Evolutionary conservation across 805 yeast species (phyloP).

Genomic region (Wickerhamomyces tratensis): DNA sequence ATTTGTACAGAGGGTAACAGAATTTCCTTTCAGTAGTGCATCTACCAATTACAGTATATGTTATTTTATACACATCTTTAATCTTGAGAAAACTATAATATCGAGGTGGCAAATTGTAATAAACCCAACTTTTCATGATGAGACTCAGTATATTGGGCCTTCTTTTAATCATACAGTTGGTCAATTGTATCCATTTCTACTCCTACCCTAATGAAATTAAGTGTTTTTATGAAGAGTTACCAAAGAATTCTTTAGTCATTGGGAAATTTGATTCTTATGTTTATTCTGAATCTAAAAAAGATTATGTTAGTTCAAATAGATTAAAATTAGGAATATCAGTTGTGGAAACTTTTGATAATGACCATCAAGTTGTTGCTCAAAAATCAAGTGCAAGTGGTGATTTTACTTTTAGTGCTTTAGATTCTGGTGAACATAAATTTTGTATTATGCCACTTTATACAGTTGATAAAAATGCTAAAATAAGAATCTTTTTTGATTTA

Average conservation of each 20-base stretch:
- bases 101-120: too few relatives aligned
- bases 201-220: conserved; percentile 63
- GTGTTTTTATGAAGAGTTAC: conserved; percentile 80
- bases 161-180: not conserved
- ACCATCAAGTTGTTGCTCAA: conserved; percentile 70
- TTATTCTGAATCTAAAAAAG: conserved; percentile 25
- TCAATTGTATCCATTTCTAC: conserved; percentile 54
- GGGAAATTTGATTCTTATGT: conserved; percentile 70
- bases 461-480: conserved; percentile 28
- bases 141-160: too few relatives aligned
- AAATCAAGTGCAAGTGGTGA: conserved; percentile 48
- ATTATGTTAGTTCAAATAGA: conserved; percentile 42
- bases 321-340: conserved; percentile 60
- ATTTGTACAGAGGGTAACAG: too few relatives aligned
- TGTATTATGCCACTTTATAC: conserved; percentile 54
- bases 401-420: conserved; percentile 74
- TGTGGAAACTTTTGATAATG: conserved; percentile 75
- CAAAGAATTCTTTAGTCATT: conserved; percentile 69
- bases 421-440: conserved; percentile 76
- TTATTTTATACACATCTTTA: too few relatives aligned
- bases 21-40: too few relatives aligned
- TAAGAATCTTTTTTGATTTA: conserved; percentile 68
- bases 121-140: too few relatives aligned
- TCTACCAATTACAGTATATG: too few relatives aligned
- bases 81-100: too few relatives aligned